These are phyloP conservation scores for Fraxinus xanthoxyloides DNA, from an alignment of 305 asterid genomes.

Conservation along the genomic window DNA sequence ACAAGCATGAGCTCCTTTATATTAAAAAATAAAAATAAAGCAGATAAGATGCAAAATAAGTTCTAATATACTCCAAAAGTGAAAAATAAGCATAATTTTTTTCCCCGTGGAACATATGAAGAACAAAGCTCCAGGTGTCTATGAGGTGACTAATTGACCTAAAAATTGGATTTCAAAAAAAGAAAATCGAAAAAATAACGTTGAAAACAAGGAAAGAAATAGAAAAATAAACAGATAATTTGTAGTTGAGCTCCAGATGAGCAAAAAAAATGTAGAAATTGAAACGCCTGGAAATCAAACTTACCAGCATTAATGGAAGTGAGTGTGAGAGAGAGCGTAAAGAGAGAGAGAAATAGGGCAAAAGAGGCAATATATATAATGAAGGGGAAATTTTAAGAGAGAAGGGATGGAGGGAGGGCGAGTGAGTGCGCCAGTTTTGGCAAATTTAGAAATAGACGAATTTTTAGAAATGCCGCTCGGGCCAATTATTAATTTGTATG, in stretches of 20 bases:
- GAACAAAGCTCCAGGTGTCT: not conserved
- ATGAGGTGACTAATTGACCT: not conserved
- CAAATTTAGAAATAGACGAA: not conserved
- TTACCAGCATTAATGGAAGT: conserved; percentile 21
- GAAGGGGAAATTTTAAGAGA: not conserved
- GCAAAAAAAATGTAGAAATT: not conserved
- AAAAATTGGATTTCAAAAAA: not conserved
- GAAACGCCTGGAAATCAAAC: not conserved
- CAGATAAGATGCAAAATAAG: not conserved
- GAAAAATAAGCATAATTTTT: not conserved
- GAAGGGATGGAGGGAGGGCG: not conserved
- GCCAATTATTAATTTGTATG: not conserved
- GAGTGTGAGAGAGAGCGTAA: not conserved
- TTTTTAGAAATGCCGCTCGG: not conserved
- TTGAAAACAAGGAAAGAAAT: not conserved
- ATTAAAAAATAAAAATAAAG: not conserved
- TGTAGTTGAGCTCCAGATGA: not conserved
- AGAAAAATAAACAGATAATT: not conserved
- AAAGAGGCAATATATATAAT: not conserved
- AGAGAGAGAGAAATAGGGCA: conserved; percentile 7
- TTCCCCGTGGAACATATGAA: not conserved
- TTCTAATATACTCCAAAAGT: not conserved
- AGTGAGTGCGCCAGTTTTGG: not conserved
- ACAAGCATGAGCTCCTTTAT: not conserved
- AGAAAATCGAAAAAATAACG: not conserved